Conservation (phyloP, 2,329 filamentous ascomycete genomes). For the Monosporascus ibericus region DNA sequence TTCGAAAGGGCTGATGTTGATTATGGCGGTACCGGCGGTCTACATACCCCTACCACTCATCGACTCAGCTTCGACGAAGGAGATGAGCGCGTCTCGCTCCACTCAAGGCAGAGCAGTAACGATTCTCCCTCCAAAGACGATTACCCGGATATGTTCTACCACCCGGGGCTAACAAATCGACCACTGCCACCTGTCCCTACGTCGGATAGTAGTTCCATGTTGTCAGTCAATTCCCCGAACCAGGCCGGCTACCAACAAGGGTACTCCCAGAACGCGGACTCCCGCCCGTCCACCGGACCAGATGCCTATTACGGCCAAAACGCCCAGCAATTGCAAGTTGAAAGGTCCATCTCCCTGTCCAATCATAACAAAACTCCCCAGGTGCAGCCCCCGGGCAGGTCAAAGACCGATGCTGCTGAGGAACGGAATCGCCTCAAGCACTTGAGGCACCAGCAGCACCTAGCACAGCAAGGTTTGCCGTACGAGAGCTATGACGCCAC, state of each 20-base stretch:
- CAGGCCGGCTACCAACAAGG: conserved; percentile 42
- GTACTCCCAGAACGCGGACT: conserved; percentile 43
- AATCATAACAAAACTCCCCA: conserved; percentile 76
- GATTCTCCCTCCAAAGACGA: conserved; percentile 66
- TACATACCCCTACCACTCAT: conserved; percentile 67
- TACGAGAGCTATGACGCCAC: conserved; percentile 53
- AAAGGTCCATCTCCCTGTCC: conserved; percentile 75
- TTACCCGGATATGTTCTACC: conserved; percentile 88
- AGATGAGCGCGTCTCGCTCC: conserved; percentile 64
- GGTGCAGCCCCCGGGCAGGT: conserved; percentile 76
- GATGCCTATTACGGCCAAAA: conserved; percentile 44
- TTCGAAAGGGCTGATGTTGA: conserved; percentile 68
- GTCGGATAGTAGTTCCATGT: conserved; percentile 53
- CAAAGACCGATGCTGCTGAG: conserved; percentile 87
- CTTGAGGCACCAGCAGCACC: conserved; percentile 48
- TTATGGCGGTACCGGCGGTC: conserved; percentile 81
- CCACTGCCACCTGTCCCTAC: conserved; percentile 59
- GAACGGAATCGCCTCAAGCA: conserved; percentile 46
- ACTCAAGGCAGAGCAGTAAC: conserved; percentile 51
- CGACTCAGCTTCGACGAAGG: conserved; percentile 89
- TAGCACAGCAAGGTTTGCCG: conserved; percentile 44
- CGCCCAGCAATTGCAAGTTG: conserved; percentile 43
- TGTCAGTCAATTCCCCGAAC: conserved; percentile 41
- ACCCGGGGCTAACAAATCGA: conserved; percentile 67
- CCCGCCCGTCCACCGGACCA: conserved; percentile 36